Evolutionary conservation across 2,329 filamentous ascomycete species (phyloP).

Genomic region (Endoconidiophora laricicola): DNA sequence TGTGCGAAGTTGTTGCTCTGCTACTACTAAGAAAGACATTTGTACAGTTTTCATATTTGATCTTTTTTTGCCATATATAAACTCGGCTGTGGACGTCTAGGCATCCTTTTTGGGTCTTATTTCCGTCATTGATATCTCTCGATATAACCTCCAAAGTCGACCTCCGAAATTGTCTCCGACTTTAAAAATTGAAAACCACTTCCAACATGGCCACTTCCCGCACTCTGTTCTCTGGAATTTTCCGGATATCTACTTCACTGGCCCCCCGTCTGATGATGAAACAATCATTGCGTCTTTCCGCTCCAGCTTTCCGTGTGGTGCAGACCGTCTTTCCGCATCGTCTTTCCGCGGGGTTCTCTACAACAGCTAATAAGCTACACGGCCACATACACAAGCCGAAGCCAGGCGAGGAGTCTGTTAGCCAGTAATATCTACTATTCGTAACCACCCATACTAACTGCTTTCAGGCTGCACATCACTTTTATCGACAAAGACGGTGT

Average conservation of each 20-base stretch:
- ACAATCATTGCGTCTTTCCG: slow-evolving; percentile 14
- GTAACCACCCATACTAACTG: background rate
- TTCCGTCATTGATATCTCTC: too few species aligned
- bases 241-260: slow-evolving; percentile 3
- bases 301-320: background rate
- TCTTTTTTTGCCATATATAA: too few species aligned
- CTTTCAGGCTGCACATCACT: slow-evolving; percentile 59
- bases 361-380: slow-evolving; percentile 43
- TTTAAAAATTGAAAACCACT: background rate
- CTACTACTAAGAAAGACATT: too few species aligned
- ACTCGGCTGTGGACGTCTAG: too few species aligned
- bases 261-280: slow-evolving; percentile 6
- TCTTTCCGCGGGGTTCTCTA: slow-evolving; percentile 38
- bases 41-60: too few species aligned
- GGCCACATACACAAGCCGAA: slow-evolving; percentile 73
- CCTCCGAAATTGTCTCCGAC: slow-evolving; percentile 3
- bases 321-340: background rate
- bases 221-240: slow-evolving; percentile 3
- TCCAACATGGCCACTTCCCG: slow-evolving; percentile 9
- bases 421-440: background rate
- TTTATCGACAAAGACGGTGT: slow-evolving; percentile 85
- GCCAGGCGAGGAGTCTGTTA: slow-evolving; percentile 72
- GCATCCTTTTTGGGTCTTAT: too few species aligned
- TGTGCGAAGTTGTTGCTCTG: too few species aligned
- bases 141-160: background rate